A percentile compares a stretch with the other conserved stretches of the same genome.
phyloP scores from a whole-genome alignment of 805 yeast species.

The Kodamaea lidongshanica region DNA sequence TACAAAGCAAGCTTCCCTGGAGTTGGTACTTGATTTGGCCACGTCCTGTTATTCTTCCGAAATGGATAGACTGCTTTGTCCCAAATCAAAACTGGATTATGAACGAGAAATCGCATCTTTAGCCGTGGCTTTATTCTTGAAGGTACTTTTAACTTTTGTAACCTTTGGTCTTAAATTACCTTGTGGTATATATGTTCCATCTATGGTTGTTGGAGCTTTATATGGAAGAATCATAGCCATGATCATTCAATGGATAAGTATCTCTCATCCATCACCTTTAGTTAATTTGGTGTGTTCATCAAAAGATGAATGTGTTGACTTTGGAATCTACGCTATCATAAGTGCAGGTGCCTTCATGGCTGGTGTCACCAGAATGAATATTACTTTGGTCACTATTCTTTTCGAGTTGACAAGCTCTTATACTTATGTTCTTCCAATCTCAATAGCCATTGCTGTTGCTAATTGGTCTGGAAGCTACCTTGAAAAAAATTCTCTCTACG shows the following conservation, averaged over 20 bases:
- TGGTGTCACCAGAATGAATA: conserved; percentile 51
- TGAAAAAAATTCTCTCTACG: conserved; percentile 48
- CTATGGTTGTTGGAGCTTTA: conserved; percentile 58
- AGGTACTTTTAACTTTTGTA: conserved; percentile 41
- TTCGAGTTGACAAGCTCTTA: conserved; percentile 53
- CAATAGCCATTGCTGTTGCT: conserved; percentile 50
- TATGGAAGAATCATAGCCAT: conserved; percentile 49
- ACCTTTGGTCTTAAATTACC: conserved; percentile 57
- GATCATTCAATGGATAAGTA: conserved; percentile 33
- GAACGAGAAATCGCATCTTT: conserved; percentile 29
- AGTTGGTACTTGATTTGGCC: conserved; percentile 44
- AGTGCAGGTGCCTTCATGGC: conserved; percentile 57
- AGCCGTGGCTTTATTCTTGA: conserved; percentile 37
- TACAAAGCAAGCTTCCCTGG: conserved; percentile 44
- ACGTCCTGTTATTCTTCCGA: conserved; percentile 38
- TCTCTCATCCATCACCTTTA: conserved; percentile 8
- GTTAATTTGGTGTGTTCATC: conserved; percentile 13
- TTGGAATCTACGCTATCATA: conserved; percentile 49
- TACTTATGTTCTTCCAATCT: conserved; percentile 51
- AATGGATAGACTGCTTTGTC: conserved; percentile 25
- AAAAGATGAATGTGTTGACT: conserved; percentile 29
- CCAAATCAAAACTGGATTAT: conserved; percentile 20
- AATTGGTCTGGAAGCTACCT: conserved; percentile 50
- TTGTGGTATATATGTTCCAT: conserved; percentile 57
- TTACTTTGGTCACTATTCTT: conserved; percentile 44